Conservation (phyloP, 176 grass and related monocot species). For the Pontederia crassipes region DNA sequence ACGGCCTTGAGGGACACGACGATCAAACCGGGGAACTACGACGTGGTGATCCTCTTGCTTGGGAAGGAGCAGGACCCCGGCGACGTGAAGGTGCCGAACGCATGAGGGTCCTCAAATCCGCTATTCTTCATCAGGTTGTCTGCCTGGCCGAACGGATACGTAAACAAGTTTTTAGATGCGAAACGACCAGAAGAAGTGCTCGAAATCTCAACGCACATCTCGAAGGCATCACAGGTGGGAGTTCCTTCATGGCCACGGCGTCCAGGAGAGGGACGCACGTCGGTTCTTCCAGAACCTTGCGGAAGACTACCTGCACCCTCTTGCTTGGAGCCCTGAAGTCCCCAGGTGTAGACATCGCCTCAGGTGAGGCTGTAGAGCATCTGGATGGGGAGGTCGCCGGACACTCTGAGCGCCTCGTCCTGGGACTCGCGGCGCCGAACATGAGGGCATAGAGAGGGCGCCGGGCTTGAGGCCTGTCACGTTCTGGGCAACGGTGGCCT, state of each 20-base stretch:
- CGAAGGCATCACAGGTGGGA: conserved; percentile 48
- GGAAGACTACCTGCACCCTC: conserved; percentile 53
- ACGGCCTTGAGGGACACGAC: conserved; percentile 95
- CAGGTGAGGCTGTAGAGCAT: conserved; percentile 73
- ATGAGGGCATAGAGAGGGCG: conserved; percentile 70
- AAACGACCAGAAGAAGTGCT: no score
- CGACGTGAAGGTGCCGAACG: conserved; percentile 62
- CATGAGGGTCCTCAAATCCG: conserved; percentile 34
- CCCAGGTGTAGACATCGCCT: conserved; percentile 80
- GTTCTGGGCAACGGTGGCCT: conserved; percentile 62
- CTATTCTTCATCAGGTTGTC: conserved; percentile 87
- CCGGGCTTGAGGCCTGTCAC: conserved; percentile 57
- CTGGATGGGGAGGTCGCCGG: conserved; percentile 59
- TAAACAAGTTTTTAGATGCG: background rate
- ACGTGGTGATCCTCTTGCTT: conserved; percentile 77
- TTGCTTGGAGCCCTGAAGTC: conserved; percentile 47
- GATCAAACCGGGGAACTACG: conserved; percentile 84
- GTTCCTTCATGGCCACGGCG: conserved; percentile 89
- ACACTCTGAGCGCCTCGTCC: conserved; percentile 50
- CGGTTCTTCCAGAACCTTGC: conserved; percentile 72
- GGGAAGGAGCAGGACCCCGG: conserved; percentile 14
- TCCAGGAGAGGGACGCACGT: conserved; percentile 73
- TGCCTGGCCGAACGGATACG: conserved; percentile 2
- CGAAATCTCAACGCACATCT: conserved; percentile 29
- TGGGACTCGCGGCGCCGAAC: conserved; percentile 85